These are phyloP conservation scores for Tricholoma flavovirens DNA, from an alignment of 768 basidiomycete species.

Conservation along the genomic window DNA sequence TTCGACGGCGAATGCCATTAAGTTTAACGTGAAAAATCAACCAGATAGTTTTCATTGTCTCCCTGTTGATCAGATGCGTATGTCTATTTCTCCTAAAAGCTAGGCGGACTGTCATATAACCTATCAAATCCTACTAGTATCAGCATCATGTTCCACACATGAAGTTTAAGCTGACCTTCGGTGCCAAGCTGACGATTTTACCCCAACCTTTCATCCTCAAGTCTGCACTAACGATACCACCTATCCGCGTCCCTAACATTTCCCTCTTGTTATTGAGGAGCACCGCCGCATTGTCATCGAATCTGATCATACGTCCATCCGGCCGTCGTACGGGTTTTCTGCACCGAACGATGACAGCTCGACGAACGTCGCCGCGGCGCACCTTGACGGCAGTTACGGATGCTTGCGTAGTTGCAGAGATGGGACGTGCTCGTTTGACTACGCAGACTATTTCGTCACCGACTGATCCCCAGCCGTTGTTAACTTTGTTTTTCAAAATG, in stretches of 20 bases:
- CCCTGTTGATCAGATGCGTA: not conserved
- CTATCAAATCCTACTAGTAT: not conserved
- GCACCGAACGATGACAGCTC: slow-evolving; percentile 94
- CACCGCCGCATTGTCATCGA: slow-evolving; percentile 96
- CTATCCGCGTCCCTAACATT: slow-evolving; percentile 92
- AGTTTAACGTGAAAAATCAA: not conserved
- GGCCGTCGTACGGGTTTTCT: slow-evolving; percentile 78
- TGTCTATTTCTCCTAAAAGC: not conserved
- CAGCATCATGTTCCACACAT: not conserved
- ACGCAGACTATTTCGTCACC: slow-evolving; percentile 97
- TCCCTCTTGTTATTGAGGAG: slow-evolving; percentile 93
- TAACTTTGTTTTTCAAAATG: slow-evolving; percentile 92
- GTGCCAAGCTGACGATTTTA: slow-evolving; percentile 88
- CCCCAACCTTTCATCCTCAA: slow-evolving; percentile 90
- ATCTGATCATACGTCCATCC: slow-evolving; percentile 82
- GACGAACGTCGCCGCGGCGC: slow-evolving; percentile 87
- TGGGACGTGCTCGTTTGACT: slow-evolving; percentile 83
- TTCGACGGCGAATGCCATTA: not conserved
- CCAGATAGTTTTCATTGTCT: too few species aligned
- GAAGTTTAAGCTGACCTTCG: slow-evolving; percentile 56
- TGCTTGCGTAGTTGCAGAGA: slow-evolving; percentile 58
- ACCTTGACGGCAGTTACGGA: slow-evolving; percentile 85
- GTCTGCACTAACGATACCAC: slow-evolving; percentile 90
- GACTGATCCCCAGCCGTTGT: slow-evolving; percentile 87
- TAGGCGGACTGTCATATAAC: not conserved